phyloP scores from a whole-genome alignment of 257 asterid genomes.

The Solanum tacnaense region DNA sequence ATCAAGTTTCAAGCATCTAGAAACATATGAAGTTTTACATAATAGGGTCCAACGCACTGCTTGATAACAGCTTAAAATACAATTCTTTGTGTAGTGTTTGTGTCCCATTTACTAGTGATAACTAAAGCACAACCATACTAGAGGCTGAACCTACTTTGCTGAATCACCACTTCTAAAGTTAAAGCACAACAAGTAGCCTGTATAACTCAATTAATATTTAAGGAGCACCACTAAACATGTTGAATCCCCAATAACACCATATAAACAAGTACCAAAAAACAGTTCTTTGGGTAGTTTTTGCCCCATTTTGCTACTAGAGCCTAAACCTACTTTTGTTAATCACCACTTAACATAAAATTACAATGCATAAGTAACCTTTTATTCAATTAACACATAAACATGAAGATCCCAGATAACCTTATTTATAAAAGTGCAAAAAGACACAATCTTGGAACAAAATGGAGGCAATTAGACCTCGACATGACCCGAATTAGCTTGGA shows the following conservation, averaged over 20 bases:
- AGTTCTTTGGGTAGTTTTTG: background rate
- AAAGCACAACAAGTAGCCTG: background rate
- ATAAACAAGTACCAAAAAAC: background rate
- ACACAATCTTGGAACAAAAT: background rate
- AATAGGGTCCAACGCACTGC: background rate
- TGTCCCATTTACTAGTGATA: background rate
- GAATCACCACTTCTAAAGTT: background rate
- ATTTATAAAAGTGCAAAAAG: background rate
- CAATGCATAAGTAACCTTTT: background rate
- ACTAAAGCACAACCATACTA: background rate
- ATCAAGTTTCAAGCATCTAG: background rate
- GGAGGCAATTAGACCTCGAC: background rate
- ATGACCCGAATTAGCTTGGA: background rate
- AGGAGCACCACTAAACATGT: background rate
- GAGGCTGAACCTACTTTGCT: background rate
- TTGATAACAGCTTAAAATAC: background rate
- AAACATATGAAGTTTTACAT: background rate
- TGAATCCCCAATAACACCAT: background rate
- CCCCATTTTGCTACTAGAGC: background rate
- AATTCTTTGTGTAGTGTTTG: background rate
- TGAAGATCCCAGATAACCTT: background rate
- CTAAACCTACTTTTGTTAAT: background rate
- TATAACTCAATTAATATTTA: background rate
- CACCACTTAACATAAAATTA: background rate
- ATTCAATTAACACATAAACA: background rate